phyloP scores from a whole-genome alignment of 2,329 filamentous ascomycete genomes.

The Scedosporium boydii region DNA sequence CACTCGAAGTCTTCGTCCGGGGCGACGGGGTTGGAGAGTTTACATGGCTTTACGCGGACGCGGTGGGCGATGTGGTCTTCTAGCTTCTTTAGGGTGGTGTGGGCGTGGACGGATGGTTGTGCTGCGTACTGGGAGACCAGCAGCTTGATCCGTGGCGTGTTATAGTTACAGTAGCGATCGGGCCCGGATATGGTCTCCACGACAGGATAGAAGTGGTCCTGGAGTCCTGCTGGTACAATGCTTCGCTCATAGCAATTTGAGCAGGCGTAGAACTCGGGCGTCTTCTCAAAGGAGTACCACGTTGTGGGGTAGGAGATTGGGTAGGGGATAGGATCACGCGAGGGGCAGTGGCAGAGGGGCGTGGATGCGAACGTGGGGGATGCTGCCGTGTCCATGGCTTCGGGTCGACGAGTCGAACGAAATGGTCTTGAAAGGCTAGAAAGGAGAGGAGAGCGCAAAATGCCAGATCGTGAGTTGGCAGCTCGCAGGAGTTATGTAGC shows the following conservation, averaged over 20 bases:
- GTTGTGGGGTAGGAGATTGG: slow-evolving; percentile 6
- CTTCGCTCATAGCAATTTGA: slow-evolving; percentile 1
- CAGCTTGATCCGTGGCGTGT: slow-evolving; percentile 1
- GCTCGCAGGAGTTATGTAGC: no score
- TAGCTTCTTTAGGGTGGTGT: background rate
- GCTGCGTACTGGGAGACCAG: slow-evolving; percentile 1
- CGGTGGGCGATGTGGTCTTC: slow-evolving; percentile 1
- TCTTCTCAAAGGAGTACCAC: slow-evolving; percentile 3
- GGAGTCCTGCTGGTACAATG: background rate
- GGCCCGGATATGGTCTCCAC: slow-evolving; percentile 3
- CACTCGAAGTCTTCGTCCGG: slow-evolving; percentile 3
- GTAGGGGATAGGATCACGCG: slow-evolving; percentile 6
- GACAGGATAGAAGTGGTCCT: slow-evolving; percentile 1
- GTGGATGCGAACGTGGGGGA: slow-evolving; percentile 4
- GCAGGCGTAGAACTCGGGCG: slow-evolving; percentile 5
- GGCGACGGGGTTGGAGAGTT: background rate
- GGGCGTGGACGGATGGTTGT: background rate
- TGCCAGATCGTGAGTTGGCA: no score
- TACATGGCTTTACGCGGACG: background rate
- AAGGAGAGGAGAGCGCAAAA: no score
- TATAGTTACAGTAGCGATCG: slow-evolving; percentile 5
- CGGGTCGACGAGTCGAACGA: no score
- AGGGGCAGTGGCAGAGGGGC: slow-evolving; percentile 6
- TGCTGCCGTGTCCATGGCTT: background rate
- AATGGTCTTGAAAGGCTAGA: no score